Evolutionary conservation across 768 basidiomycete species (phyloP).

Genomic region (Mycena chlorophos): DNA sequence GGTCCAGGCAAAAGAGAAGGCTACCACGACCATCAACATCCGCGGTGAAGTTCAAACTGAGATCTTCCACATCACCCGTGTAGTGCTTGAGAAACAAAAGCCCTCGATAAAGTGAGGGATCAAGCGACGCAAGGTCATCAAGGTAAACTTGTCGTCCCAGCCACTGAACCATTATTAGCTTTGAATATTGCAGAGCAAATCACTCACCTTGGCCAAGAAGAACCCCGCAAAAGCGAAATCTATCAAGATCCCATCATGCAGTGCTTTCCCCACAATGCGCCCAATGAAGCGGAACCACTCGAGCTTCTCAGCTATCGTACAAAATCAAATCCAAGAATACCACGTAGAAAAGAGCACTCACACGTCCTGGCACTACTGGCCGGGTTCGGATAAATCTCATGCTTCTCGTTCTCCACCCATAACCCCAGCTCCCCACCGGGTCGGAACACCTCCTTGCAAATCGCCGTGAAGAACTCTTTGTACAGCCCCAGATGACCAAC

Average conservation of each 20-base stretch:
- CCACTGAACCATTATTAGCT: slow-evolving; percentile 55
- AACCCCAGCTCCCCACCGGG: slow-evolving; percentile 89
- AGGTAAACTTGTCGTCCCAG: slow-evolving; percentile 87
- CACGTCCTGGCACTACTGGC: slow-evolving; percentile 86
- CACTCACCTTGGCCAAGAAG: slow-evolving; percentile 79
- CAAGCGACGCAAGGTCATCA: slow-evolving; percentile 88
- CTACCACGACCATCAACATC: slow-evolving; percentile 75
- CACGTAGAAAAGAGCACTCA: slow-evolving; percentile 35
- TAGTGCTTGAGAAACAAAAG: slow-evolving; percentile 92
- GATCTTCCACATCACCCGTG: slow-evolving; percentile 77
- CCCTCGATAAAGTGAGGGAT: slow-evolving; percentile 88
- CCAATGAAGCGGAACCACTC: slow-evolving; percentile 93
- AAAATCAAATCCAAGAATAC: not conserved
- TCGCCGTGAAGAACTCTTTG: slow-evolving; percentile 93
- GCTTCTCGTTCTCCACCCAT: slow-evolving; percentile 86
- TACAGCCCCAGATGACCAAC: slow-evolving; percentile 96
- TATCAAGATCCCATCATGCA: slow-evolving; percentile 93
- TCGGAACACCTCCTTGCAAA: slow-evolving; percentile 93
- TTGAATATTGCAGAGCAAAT: not conserved
- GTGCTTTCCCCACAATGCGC: slow-evolving; percentile 88
- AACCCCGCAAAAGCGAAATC: slow-evolving; percentile 95
- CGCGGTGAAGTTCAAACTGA: slow-evolving; percentile 86
- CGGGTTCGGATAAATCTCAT: slow-evolving; percentile 93
- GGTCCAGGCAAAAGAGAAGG: not conserved
- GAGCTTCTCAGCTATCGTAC: slow-evolving; percentile 67